Percentiles rank a stretch among this genome's conserved stretches.
Conservation (phyloP, 495 filamentous ascomycete species). For the Penicillium diatomitis region DNA sequence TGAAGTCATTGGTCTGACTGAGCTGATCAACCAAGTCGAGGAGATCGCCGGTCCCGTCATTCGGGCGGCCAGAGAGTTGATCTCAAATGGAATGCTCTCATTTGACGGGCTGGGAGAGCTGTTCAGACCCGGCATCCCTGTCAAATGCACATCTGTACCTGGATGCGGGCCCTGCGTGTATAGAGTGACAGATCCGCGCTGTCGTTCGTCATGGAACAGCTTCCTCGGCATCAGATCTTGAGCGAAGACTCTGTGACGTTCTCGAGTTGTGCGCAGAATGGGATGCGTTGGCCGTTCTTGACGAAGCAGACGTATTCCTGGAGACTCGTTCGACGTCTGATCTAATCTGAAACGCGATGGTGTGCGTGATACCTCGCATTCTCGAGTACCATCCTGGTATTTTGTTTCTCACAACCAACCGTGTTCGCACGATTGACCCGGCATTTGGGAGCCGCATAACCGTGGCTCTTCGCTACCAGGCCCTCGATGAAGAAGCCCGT, state of each 20-base stretch:
- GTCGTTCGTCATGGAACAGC: background rate
- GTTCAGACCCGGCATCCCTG: background rate
- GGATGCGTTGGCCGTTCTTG: background rate
- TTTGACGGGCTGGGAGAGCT: background rate
- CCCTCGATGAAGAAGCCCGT: background rate
- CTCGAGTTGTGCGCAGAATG: background rate
- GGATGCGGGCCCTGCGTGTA: background rate
- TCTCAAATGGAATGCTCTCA: background rate
- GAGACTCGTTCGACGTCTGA: background rate
- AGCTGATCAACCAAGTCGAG: background rate
- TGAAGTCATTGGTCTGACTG: background rate
- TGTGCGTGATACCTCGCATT: background rate
- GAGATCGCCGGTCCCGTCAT: background rate
- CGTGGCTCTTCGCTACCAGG: background rate
- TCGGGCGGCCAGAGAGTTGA: background rate
- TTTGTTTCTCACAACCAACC: slow-evolving; percentile 1
- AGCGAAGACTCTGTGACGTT: background rate
- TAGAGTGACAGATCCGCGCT: background rate
- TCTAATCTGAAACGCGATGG: background rate
- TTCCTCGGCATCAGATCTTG: background rate
- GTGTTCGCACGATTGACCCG: background rate
- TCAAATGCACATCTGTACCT: background rate
- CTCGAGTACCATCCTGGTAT: slow-evolving; percentile 1
- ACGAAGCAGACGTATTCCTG: slow-evolving; percentile 2
- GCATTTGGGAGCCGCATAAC: background rate